phyloP scores from a whole-genome alignment of 2,329 filamentous ascomycete genomes.

The Pseudogymnoascus sp. region DNA sequence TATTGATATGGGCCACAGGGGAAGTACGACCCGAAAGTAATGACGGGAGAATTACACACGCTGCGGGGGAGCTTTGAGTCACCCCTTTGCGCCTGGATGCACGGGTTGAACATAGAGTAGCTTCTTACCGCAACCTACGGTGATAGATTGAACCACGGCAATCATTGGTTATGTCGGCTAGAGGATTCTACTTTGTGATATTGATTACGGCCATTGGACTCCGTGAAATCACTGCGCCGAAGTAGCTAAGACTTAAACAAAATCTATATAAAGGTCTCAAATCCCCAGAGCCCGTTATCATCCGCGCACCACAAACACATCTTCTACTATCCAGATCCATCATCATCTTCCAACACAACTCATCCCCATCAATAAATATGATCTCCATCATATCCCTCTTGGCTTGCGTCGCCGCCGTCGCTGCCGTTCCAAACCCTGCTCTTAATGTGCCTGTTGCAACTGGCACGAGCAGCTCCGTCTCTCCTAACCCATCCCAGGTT shows the following conservation, averaged over 20 bases:
- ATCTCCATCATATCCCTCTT: slow-evolving; percentile 15
- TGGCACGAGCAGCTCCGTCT: slow-evolving; percentile 14
- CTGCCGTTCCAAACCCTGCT: slow-evolving; percentile 20
- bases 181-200: neutral
- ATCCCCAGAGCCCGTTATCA: neutral
- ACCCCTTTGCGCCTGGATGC: neutral
- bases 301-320: neutral
- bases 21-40: neutral
- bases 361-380: slow-evolving; percentile 14
- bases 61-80: neutral
- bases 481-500: slow-evolving; percentile 29
- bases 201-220: neutral
- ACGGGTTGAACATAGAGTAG: neutral
- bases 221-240: neutral
- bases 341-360: neutral
- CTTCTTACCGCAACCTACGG: neutral
- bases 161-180: neutral
- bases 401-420: slow-evolving; percentile 16
- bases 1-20: neutral
- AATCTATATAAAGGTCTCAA: neutral
- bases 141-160: neutral
- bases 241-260: neutral
- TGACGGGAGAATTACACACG: neutral
- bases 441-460: slow-evolving; percentile 17
- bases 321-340: neutral